These are phyloP conservation scores for sorghum (Sorghum bicolor) DNA, from an alignment of 176 grass and related monocot species.

Conservation along the genomic window Sorghum_bicolor_NCBIv3 NC_012872.2:66890501-66891000, in stretches of 20 bases:
- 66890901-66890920: conserved; percentile 55
- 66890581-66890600: background rate
- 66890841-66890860: conserved; percentile 57
- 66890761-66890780: background rate
- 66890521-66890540: background rate
- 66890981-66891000: conserved; percentile 60
- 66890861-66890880: conserved; percentile 57
- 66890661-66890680: conserved; percentile 61
- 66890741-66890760: background rate
- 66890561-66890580: background rate
- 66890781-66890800: background rate
- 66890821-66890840: conserved; percentile 55
- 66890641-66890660: conserved; percentile 56
- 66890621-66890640: conserved; percentile 24
- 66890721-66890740: conserved; percentile 58
- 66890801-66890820: conserved; percentile 43
- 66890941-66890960: conserved; percentile 62
- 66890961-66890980: conserved; percentile 40
- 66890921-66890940: conserved; percentile 77
- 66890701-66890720: conserved; percentile 58
- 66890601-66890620: background rate
- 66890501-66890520: background rate
- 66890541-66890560: background rate
- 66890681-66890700: conserved; percentile 54
- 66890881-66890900: conserved; percentile 55